Conservation (phyloP, 192 early-diverging fungal genomes). For the Entomortierella beljakovae region DNA sequence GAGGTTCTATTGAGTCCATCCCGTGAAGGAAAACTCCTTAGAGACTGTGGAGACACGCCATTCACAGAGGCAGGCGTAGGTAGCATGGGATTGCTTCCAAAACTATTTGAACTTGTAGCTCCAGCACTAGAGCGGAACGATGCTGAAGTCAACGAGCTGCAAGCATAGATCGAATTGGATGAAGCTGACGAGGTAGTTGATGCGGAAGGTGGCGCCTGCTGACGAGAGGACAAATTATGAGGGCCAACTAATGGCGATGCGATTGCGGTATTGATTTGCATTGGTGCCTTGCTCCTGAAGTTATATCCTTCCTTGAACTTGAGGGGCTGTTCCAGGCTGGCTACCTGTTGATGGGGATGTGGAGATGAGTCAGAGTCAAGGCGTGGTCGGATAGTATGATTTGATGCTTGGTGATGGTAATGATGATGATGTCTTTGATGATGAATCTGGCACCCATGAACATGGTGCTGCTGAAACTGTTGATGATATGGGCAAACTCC, state of each 20-base stretch:
- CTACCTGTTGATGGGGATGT: neutral
- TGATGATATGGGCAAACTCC: neutral
- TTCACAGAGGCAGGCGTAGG: neutral
- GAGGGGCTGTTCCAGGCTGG: neutral
- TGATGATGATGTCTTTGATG: slow-evolving; percentile 1
- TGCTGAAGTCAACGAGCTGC: slow-evolving; percentile 8
- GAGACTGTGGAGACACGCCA: slow-evolving; percentile 7
- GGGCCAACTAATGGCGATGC: neutral
- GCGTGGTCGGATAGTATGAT: neutral
- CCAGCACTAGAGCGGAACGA: neutral
- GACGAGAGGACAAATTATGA: neutral
- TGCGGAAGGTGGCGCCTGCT: neutral
- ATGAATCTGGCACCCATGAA: slow-evolving; percentile 4
- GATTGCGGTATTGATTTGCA: slow-evolving; percentile 27
- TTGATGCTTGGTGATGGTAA: neutral
- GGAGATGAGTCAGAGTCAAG: neutral
- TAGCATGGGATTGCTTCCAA: neutral
- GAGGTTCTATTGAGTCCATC: slow-evolving; percentile 4
- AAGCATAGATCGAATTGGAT: slow-evolving; percentile 1
- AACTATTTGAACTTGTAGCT: neutral
- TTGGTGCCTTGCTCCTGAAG: slow-evolving; percentile 10
- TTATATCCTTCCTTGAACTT: slow-evolving; percentile 28
- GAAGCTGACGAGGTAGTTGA: slow-evolving; percentile 13
- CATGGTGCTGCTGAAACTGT: neutral
- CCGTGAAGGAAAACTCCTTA: neutral